phyloP scores from a whole-genome alignment of 768 basidiomycete species.

The Lactarius quietus region DNA sequence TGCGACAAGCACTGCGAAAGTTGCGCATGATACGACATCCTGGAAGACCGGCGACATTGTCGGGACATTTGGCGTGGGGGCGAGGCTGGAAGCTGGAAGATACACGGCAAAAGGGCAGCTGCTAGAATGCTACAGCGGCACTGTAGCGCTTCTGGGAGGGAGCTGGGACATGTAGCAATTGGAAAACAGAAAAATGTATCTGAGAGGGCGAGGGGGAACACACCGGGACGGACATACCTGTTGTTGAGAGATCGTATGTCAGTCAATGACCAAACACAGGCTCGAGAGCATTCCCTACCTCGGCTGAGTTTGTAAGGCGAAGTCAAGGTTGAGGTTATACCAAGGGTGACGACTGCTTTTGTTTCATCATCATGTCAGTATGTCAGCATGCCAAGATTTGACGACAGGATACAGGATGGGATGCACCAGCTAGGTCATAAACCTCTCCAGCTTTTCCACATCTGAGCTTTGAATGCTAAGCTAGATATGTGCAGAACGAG shows the following conservation, averaged over 20 bases:
- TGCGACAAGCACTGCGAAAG: conserved; percentile 88
- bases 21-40: conserved; percentile 72
- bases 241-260: conserved; percentile 88
- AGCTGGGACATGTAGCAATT: conserved; percentile 98
- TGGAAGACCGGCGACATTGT: conserved; percentile 61
- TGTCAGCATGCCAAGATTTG: conserved; percentile 89
- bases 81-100: conserved; percentile 67
- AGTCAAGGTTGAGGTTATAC: conserved; percentile 92
- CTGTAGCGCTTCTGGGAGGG: conserved; percentile 78
- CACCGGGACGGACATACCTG: conserved; percentile 42
- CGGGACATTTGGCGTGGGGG: conserved; percentile 54
- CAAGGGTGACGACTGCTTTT: conserved; percentile 38
- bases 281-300: conserved; percentile 82
- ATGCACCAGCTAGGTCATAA: conserved; percentile 57
- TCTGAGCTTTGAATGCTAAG: conserved; percentile 79
- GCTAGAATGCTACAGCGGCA: conserved; percentile 40
- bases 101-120: conserved; percentile 60
- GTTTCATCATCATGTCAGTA: conserved; percentile 39
- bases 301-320: conserved; percentile 62
- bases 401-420: not conserved
- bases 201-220: conserved; percentile 38
- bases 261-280: conserved; percentile 86
- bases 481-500: conserved; percentile 78
- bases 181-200: conserved; percentile 17
- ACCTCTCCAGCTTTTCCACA: conserved; percentile 80